Percentiles rank a stretch among this genome's conserved stretches.
These are phyloP conservation scores for Fusarium secorum DNA, from an alignment of 2,329 filamentous ascomycete species.

Conservation along the genomic window DNA sequence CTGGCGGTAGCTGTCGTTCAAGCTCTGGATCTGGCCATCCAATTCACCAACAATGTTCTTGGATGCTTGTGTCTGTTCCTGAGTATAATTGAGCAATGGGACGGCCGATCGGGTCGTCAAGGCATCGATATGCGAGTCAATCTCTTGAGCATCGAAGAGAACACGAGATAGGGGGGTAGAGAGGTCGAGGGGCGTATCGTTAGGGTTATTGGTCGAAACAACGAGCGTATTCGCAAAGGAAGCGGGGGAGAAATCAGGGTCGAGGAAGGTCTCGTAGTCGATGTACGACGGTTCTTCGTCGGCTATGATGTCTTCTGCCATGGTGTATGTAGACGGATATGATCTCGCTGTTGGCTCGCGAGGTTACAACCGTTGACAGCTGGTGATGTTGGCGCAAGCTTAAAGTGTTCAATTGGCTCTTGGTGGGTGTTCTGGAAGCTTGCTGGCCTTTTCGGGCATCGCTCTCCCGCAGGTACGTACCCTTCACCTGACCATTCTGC, in stretches of 20 bases:
- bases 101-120: conserved; percentile 86
- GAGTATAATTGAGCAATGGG: conserved; percentile 80
- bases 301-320: conserved; percentile 18
- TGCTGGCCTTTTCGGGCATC: conserved; percentile 42
- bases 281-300: conserved; percentile 81
- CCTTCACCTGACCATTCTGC: conserved; percentile 6
- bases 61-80: conserved; percentile 76
- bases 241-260: conserved; percentile 80
- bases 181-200: conserved; percentile 88
- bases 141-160: conserved; percentile 95
- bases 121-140: conserved; percentile 93
- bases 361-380: conserved; percentile 1
- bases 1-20: conserved; percentile 86
- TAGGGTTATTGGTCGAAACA: conserved; percentile 88
- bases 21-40: conserved; percentile 77
- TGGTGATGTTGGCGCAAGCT: conserved; percentile 11
- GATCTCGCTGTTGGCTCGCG: background rate
- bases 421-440: conserved; percentile 40
- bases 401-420: conserved; percentile 3
- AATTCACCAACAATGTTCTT: conserved; percentile 76
- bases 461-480: conserved; percentile 35
- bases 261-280: conserved; percentile 91
- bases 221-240: conserved; percentile 90
- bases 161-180: conserved; percentile 92
- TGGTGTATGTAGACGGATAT: background rate